Base-by-base conservation (phyloP, 768 basidiomycete genomes). In the Lactarius quietus region DNA sequence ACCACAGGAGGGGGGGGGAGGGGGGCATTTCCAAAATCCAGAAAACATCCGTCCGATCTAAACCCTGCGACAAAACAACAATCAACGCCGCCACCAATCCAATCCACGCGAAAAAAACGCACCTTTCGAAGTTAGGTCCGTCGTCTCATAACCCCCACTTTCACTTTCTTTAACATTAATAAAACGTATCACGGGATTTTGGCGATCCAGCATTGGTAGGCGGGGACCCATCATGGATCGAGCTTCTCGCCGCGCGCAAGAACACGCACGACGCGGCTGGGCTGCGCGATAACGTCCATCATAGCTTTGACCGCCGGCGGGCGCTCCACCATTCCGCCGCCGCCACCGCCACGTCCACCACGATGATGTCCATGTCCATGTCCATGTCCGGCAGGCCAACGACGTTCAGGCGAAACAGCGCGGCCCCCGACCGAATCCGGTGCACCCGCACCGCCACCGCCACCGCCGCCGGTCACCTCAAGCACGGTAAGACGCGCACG, bases 221-320 rank as follows among this genome's bases (percentile, higher is more conserved):
- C n/a, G n/a, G n/a, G n/a, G n/a, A n/a, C n/a, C n/a, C n/a, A n/a
- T 68, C 59, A 69, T 43, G 83, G 83, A 51, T 93, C 90, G 60
- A 93, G 76, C 75, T 92, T 92, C 81, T 93, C 92, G 36, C 92
- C 92, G 15, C 92, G 84, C 1, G 92, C 89, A 65, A 93, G 83
- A 33, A 93, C 87, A 29, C 90, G 81, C 38, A 93, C 86, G 68
- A 89, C 87, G 67, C 85, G 87, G 74, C 83, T 87, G 8, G 89
- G 87, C 68, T 90, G 87, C 26, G 86, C 79, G 10, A 89, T 82
- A 74, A 84, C 83, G 68, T 87, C 87, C 88, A 89, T 90, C 89
- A 92, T 90, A 5, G 88, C 86, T 81, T 86, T 84, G 55, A 90
- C 88, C 2, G 89, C 87, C 10, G 88, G 83, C 0, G 89, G 89